Evolutionary conservation across 148 eudicot genomes (phyloP).

Genomic region (Camellia lanceoleosa): DNA sequence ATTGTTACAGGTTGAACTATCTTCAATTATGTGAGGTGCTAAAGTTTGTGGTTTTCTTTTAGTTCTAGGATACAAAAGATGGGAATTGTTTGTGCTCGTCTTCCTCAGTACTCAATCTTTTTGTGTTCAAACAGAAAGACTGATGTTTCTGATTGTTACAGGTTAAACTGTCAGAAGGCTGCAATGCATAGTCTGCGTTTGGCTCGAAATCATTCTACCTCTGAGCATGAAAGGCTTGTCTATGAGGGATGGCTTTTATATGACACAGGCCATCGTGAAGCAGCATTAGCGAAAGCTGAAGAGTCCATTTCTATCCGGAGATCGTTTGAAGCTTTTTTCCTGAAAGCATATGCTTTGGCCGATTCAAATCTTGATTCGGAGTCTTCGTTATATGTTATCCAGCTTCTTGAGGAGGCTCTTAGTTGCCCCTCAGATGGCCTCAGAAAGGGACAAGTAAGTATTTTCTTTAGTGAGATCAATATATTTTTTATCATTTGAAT

Average conservation of each 20-base stretch:
- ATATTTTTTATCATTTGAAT: not conserved
- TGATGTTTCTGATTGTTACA: constrained; percentile 19
- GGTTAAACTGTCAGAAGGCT: constrained; percentile 79
- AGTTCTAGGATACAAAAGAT: too few species aligned
- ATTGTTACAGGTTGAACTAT: constrained; percentile 56
- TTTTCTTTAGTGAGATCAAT: constrained; percentile 1
- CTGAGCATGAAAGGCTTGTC: constrained; percentile 75
- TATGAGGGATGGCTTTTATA: constrained; percentile 89
- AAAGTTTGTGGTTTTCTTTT: too few species aligned
- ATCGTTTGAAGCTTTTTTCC: constrained; percentile 84
- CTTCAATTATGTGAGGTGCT: constrained; percentile 8
- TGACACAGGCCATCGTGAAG: constrained; percentile 84
- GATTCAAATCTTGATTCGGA: constrained; percentile 74
- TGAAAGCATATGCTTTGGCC: constrained; percentile 83
- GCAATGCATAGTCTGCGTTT: constrained; percentile 78
- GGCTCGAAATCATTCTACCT: constrained; percentile 61
- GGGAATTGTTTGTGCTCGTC: not conserved
- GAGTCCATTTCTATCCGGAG: constrained; percentile 66
- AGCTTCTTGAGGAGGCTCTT: constrained; percentile 81
- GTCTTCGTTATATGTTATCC: constrained; percentile 58
- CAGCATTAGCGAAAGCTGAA: constrained; percentile 79
- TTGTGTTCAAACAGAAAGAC: not conserved
- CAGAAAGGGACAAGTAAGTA: constrained; percentile 82
- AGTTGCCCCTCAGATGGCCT: constrained; percentile 86
- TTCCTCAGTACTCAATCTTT: not conserved